Evolutionary conservation across 129 eudicot genomes (phyloP), one percentile per base, ranked within the genome.

Genomic region (Tagetes erecta): DNA sequence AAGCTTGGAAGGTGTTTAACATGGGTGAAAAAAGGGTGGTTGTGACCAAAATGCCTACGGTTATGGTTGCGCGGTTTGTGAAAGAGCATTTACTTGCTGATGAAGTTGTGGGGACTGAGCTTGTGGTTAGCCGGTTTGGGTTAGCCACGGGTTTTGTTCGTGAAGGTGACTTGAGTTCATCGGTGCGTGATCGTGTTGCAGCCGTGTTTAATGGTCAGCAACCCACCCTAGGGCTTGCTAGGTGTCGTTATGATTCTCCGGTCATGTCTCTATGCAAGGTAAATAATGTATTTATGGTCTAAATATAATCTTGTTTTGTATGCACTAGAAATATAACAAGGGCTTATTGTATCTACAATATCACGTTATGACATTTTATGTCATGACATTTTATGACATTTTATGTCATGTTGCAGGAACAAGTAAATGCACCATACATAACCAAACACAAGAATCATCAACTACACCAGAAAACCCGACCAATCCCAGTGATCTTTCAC

Each of bases 401-500:
- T 53, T 42, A 44, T 40, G 27, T 65, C 50, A 5, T 20, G 27
- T 41, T 35, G 6, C 85, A 93, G 98, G 96, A 86, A 81, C 81
- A 78, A 78, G 65, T 75, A 68, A 83, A 82, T 71, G 76, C 89
- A 75, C 97, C 96, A 71, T 83, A 84, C 77, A 72, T 13, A 10
- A 38, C 63, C 58, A n/a, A 69, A 72, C 58, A 67, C 80, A 81
- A 70, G 60, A 45, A 68, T 1, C 83, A 64, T 53, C 68, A 31
- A 39, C 49, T 58, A 30, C 79, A 76, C 79, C 84, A 84, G 13
- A 78, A 72, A 37, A 53, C 72, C 85, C 86, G 84, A 3, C 98
- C 98, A 1, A 67, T 81, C 13, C 96, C 98, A 44, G 98, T 94
- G 60, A 90, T 94, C 87, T 94, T 94, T 70, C 98, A 90, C 68